phyloP scores from a whole-genome alignment of 768 basidiomycete species.

The Dentipellis fragilis region DNA sequence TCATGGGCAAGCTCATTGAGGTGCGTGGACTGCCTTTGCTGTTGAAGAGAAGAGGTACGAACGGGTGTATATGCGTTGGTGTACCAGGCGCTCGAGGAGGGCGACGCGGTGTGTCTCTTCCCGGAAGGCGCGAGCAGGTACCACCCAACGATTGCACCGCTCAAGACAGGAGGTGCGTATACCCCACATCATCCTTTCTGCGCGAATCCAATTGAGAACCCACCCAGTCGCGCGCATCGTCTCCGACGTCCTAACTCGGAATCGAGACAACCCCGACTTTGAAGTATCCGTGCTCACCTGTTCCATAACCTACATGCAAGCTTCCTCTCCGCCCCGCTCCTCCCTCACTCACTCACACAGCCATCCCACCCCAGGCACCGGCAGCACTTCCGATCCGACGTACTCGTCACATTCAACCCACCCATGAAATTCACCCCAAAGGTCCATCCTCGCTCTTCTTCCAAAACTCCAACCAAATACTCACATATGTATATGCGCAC shows the following conservation, averaged over 20 bases:
- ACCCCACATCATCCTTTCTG: not conserved
- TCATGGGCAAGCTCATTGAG: constrained; percentile 61
- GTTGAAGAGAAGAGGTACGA: no score
- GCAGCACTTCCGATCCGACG: constrained; percentile 82
- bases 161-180: constrained; percentile 72
- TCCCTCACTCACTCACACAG: not conserved
- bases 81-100: constrained; percentile 36
- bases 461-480: constrained; percentile 5
- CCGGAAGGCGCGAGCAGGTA: constrained; percentile 84
- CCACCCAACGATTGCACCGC: constrained; percentile 76
- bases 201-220: not conserved
- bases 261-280: constrained; percentile 58
- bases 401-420: constrained; percentile 72
- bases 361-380: constrained; percentile 40
- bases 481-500: not conserved
- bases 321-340: not conserved
- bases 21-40: constrained; percentile 21
- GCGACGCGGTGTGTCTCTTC: constrained; percentile 76
- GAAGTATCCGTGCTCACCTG: constrained; percentile 66
- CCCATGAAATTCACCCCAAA: constrained; percentile 60
- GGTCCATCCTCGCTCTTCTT: constrained; percentile 22
- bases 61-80: no score
- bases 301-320: constrained; percentile 75
- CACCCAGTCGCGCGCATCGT: constrained; percentile 68
- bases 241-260: constrained; percentile 65